These are phyloP conservation scores for Sanghuangporus sanghuang DNA, from an alignment of 1,284 basidiomycete species.

Conservation along the genomic window DNA sequence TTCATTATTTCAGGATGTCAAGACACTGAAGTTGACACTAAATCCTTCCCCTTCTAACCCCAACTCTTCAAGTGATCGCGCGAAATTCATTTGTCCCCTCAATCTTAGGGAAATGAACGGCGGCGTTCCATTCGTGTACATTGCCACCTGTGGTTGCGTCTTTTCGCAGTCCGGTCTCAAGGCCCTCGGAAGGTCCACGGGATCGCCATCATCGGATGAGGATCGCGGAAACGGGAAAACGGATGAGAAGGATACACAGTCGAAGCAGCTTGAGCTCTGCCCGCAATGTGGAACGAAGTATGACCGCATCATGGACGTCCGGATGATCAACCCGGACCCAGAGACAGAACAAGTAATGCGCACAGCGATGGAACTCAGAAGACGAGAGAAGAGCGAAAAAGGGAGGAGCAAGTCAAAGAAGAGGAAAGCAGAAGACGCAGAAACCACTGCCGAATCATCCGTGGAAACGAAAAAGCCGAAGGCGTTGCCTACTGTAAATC, in stretches of 20 bases:
- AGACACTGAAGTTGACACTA: slow-evolving; percentile 71
- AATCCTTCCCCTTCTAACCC: slow-evolving; percentile 49
- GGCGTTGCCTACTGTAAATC: slow-evolving; percentile 43
- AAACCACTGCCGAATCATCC: slow-evolving; percentile 24
- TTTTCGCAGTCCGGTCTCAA: slow-evolving; percentile 75
- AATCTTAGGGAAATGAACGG: slow-evolving; percentile 93
- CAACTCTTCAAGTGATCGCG: slow-evolving; percentile 37
- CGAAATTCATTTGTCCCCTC: slow-evolving; percentile 83
- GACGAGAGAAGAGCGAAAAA: slow-evolving; percentile 41
- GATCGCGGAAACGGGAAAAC: slow-evolving; percentile 19
- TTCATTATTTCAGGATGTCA: slow-evolving; percentile 64
- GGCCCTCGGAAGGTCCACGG: slow-evolving; percentile 41
- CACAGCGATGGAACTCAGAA: slow-evolving; percentile 39
- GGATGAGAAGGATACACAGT: slow-evolving; percentile 18
- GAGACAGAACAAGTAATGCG: slow-evolving; percentile 57
- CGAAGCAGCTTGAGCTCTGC: slow-evolving; percentile 49
- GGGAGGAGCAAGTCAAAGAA: slow-evolving; percentile 60
- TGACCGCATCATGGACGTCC: slow-evolving; percentile 45
- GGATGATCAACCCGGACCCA: slow-evolving; percentile 55
- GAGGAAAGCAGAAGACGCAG: slow-evolving; percentile 9
- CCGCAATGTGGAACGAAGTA: slow-evolving; percentile 74
- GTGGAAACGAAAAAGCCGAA: slow-evolving; percentile 29
- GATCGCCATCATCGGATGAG: slow-evolving; percentile 31
- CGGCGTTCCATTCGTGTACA: slow-evolving; percentile 79
- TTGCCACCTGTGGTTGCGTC: slow-evolving; percentile 85